These are phyloP conservation scores for Colletotrichum scovillei DNA, from an alignment of 2,329 filamentous ascomycete genomes.

Conservation along the genomic window DNA sequence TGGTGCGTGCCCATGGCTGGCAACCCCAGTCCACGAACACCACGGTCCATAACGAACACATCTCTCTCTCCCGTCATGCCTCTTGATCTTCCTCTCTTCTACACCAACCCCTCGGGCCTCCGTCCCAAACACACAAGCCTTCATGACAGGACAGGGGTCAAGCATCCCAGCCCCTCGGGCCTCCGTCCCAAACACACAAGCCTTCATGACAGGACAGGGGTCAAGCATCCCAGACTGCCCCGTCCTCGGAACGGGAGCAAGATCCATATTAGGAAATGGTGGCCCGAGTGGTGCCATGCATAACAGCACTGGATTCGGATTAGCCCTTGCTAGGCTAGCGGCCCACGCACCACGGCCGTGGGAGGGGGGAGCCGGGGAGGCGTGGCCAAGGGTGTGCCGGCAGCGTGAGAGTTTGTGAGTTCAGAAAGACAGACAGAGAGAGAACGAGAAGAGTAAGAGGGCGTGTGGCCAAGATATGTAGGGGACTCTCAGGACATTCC, in stretches of 20 bases:
- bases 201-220: conserved; percentile 43
- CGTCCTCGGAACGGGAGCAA: conserved; percentile 42
- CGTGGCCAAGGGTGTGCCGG: conserved; percentile 16
- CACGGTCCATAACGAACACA: conserved; percentile 39
- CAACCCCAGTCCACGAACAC: conserved; percentile 48
- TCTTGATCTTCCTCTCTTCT: background rate
- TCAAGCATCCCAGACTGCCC: conserved; percentile 37
- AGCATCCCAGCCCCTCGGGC: conserved; percentile 29
- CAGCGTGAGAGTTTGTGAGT: background rate
- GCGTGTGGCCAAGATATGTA: conserved; percentile 39
- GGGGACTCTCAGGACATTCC: conserved; percentile 31
- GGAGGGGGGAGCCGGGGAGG: conserved; percentile 24
- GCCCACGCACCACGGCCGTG: conserved; percentile 30
- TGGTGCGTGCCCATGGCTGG: conserved; percentile 44
- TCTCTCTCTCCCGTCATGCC: background rate
- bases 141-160: conserved; percentile 42
- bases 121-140: conserved; percentile 44
- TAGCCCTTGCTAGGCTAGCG: conserved; percentile 20
- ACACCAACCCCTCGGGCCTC: conserved; percentile 31
- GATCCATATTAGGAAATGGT: conserved; percentile 43
- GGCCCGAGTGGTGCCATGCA: conserved; percentile 37
- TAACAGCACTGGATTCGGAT: conserved; percentile 36
- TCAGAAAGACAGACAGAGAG: conserved; percentile 34
- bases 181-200: conserved; percentile 42
- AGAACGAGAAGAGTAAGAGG: conserved; percentile 28